Base-by-base conservation (phyloP, 805 yeast species). In the Isabelozyma rhagii region DNA sequence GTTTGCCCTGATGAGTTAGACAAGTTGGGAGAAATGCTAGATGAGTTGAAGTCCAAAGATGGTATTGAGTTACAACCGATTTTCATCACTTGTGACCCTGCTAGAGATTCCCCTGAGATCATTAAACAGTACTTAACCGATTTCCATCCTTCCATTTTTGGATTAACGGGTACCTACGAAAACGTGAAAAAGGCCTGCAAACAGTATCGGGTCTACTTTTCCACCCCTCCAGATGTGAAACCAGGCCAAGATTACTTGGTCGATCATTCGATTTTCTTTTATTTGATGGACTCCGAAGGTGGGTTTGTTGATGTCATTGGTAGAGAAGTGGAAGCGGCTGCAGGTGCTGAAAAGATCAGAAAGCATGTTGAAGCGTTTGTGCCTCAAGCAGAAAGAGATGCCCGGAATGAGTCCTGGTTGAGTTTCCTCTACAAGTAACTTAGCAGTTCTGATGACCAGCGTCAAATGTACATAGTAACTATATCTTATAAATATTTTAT, bases 221-320 rank as follows among this genome's bases (percentile, higher is more conserved):
- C 97, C n/a, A 94, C 99, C 1, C 99, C 99, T 3, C 88, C 92
- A 25, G 82, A 90, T 63, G 86, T 94, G 44, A 89, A 91, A 65
- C 94, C 96, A 0, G 98, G 97, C 15, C 96, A 94, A 69, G 97
- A 94, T 60, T 94, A 94, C 64, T 77, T 94, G 53, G 99, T 94
- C 31, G 99, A 94, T 65, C 99, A 94, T 69, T 93, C 98, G 3
- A 91, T 94, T 51, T 94, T 94, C 81, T 93, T 93, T 71, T 94
- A 94, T 63, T 74, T 94, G 60, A 93, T 94, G 97, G 98, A 94
- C 66, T 92, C 97, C n/a, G 97, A 94, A 65, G 99, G 98, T 44
- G 83, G 89, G 63, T 94, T 90, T 63, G 87, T 93, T 45, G 97
- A 93, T 66, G 98, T 94, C 6, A 75, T 93, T 57, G 99, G 99